These are phyloP conservation scores for Cystobasidiopsis lactophilus DNA, from an alignment of 768 basidiomycete species.

Conservation along the genomic window DNA sequence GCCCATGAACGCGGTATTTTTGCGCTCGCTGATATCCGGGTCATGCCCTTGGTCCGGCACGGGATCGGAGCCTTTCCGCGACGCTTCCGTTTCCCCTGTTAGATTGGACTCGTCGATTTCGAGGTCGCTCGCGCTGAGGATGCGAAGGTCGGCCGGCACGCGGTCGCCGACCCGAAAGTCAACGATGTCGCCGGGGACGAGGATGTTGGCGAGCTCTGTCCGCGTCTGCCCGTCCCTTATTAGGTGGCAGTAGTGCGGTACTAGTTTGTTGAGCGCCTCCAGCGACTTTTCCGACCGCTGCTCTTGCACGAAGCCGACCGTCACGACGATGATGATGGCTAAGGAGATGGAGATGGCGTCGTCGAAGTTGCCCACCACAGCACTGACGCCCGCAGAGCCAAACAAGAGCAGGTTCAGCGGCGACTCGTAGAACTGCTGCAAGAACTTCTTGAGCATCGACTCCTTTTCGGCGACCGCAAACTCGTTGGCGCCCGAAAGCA, in stretches of 20 bases:
- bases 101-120: slow-evolving; percentile 90
- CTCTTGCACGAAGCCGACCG: slow-evolving; percentile 91
- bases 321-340: slow-evolving; percentile 77
- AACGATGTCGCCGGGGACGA: slow-evolving; percentile 87
- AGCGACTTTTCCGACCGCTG: slow-evolving; percentile 80
- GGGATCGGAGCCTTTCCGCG: slow-evolving; percentile 40
- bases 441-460: slow-evolving; percentile 62
- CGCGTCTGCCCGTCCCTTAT: slow-evolving; percentile 50
- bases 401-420: slow-evolving; percentile 76
- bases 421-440: slow-evolving; percentile 84
- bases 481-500: slow-evolving; percentile 39
- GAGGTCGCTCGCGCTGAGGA: slow-evolving; percentile 57
- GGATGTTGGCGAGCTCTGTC: slow-evolving; percentile 79
- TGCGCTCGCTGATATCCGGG: slow-evolving; percentile 50
- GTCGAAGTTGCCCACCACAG: slow-evolving; percentile 82
- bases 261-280: slow-evolving; percentile 85
- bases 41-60: slow-evolving; percentile 27
- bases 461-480: slow-evolving; percentile 69
- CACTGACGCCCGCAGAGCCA: slow-evolving; percentile 71
- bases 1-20: slow-evolving; percentile 85
- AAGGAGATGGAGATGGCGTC: slow-evolving; percentile 83
- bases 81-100: slow-evolving; percentile 73
- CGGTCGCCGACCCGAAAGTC: slow-evolving; percentile 78
- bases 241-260: slow-evolving; percentile 88
- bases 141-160: slow-evolving; percentile 74